phyloP scores from a whole-genome alignment of 2,329 filamentous ascomycete genomes.

The Fusarium heterosporum region DNA sequence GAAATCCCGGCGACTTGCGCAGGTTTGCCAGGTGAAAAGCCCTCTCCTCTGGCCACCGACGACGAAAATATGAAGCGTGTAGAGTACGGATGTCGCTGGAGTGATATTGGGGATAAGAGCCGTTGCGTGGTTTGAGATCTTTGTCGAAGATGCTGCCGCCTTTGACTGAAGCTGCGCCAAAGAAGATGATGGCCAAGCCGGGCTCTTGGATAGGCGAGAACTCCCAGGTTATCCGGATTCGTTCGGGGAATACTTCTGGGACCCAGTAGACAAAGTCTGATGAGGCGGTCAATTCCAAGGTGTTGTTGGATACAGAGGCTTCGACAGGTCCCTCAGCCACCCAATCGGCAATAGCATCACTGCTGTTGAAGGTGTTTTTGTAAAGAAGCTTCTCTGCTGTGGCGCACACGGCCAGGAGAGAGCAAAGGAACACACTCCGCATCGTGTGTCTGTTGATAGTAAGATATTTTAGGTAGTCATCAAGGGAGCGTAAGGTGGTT shows the following conservation, averaged over 20 bases:
- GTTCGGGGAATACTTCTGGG: conserved; percentile 39
- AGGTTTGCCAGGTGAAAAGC: conserved; percentile 42
- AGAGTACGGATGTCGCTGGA: conserved; percentile 42
- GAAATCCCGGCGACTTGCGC: conserved; percentile 41
- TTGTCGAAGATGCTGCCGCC: conserved; percentile 42
- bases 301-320: conserved; percentile 38
- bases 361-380: conserved; percentile 36
- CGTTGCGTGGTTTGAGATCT: conserved; percentile 35
- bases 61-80: conserved; percentile 43
- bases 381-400: conserved; percentile 39
- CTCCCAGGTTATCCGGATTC: conserved; percentile 43
- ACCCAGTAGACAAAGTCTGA: conserved; percentile 43
- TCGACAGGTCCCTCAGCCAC: conserved; percentile 39
- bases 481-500: not conserved
- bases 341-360: conserved; percentile 29
- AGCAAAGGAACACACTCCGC: conserved; percentile 11
- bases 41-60: conserved; percentile 42
- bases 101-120: conserved; percentile 43
- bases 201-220: conserved; percentile 37
- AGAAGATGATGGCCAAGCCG: conserved; percentile 42
- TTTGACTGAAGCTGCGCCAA: conserved; percentile 32
- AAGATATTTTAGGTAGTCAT: not conserved
- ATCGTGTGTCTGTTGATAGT: not conserved
- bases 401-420: conserved; percentile 12
- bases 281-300: conserved; percentile 35